Conservation (phyloP, 306 rosid genomes). For the Acacia acuminata region DNA sequence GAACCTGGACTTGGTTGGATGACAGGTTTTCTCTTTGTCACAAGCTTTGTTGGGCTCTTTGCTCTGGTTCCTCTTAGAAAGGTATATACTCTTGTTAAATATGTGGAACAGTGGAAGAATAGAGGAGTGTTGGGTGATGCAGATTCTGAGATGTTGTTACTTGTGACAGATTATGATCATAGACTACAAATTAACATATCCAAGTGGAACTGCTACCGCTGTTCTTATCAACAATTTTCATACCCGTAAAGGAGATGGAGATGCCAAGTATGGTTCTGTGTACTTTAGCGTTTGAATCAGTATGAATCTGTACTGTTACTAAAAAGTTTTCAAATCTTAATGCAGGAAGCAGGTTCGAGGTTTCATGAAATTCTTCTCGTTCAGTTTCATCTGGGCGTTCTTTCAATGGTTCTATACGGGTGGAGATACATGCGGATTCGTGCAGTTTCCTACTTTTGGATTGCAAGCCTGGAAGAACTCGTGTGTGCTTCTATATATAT, state of each 20-base stretch:
- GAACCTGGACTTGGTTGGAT: conserved; percentile 96
- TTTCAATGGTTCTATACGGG: conserved; percentile 95
- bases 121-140: neutral
- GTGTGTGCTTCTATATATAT: conserved; percentile 42
- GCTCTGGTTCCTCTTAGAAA: conserved; percentile 95
- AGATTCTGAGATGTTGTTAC: conserved; percentile 37
- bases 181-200: conserved; percentile 86
- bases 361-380: conserved; percentile 69
- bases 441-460: conserved; percentile 95
- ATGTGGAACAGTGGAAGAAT: conserved; percentile 26
- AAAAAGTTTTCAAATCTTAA: conserved; percentile 11
- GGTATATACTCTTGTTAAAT: conserved; percentile 41
- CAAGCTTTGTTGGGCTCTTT: conserved; percentile 87
- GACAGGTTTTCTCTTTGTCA: conserved; percentile 87
- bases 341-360: conserved; percentile 90
- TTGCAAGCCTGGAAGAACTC: conserved; percentile 79
- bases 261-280: conserved; percentile 68
- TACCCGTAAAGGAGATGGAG: conserved; percentile 81
- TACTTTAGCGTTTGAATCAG: neutral
- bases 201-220: conserved; percentile 99
- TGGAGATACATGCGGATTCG: conserved; percentile 82
- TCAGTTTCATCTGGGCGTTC: conserved; percentile 86
- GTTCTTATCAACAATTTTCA: conserved; percentile 97
- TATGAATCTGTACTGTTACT: conserved; percentile 32
- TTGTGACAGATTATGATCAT: conserved; percentile 85